Percentiles rank a stretch among this genome's conserved stretches.
phyloP scores from a whole-genome alignment of 148 eudicot genomes.

The Camellia sinensis region DNA sequence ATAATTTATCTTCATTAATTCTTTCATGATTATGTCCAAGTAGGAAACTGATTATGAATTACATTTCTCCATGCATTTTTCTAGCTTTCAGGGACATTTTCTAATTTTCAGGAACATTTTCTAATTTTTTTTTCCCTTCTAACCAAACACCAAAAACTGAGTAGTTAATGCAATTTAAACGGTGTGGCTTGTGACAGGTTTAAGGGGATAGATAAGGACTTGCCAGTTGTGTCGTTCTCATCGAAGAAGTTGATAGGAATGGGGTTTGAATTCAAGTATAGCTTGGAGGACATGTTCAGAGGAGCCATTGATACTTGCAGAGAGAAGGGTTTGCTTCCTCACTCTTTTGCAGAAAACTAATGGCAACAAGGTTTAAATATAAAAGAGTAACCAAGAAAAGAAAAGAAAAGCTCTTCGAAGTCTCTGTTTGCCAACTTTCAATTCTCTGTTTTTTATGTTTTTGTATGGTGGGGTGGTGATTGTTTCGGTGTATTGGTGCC shows the following conservation, averaged over 20 bases:
- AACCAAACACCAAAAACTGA: background rate
- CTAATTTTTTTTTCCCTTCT: too few species aligned
- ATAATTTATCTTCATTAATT: too few species aligned
- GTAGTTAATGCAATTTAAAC: background rate
- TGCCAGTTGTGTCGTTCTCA: slow-evolving; percentile 52
- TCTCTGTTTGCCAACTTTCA: background rate
- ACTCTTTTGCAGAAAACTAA: slow-evolving; percentile 21
- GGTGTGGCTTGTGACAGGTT: slow-evolving; percentile 41
- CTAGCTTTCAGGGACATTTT: too few species aligned
- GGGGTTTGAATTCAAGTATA: slow-evolving; percentile 78
- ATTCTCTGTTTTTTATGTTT: background rate
- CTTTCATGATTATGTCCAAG: too few species aligned
- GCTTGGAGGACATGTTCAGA: slow-evolving; percentile 79
- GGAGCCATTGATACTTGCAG: slow-evolving; percentile 82
- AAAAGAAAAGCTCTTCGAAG: background rate
- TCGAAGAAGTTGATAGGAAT: slow-evolving; percentile 59
- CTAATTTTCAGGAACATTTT: too few species aligned
- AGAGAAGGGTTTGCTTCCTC: slow-evolving; percentile 76
- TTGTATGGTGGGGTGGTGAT: background rate
- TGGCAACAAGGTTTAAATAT: background rate
- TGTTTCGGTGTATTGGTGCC: background rate
- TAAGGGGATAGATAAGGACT: slow-evolving; percentile 53
- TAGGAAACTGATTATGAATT: too few species aligned
- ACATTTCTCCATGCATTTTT: too few species aligned
- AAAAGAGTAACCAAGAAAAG: background rate